These are phyloP conservation scores for Cercospora sesami DNA, from an alignment of 2,329 filamentous ascomycete genomes.

Conservation along the genomic window DNA sequence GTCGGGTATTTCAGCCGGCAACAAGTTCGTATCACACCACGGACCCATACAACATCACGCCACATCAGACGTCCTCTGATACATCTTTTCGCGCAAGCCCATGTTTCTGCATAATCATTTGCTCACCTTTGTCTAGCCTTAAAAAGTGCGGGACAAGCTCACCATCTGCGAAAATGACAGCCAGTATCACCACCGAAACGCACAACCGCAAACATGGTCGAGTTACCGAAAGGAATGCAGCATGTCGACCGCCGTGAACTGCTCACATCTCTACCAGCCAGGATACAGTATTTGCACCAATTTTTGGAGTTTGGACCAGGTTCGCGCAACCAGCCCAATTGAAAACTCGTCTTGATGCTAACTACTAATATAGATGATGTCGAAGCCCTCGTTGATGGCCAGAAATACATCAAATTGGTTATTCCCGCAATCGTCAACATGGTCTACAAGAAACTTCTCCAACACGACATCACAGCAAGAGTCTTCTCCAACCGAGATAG, in stretches of 20 bases:
- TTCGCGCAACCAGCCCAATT: neutral
- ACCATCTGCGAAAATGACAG: neutral
- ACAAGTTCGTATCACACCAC: neutral
- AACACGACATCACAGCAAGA: slow-evolving; percentile 78
- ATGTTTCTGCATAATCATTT: neutral
- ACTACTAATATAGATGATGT: neutral
- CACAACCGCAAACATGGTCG: neutral
- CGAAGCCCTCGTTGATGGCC: slow-evolving; percentile 66
- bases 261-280: neutral
- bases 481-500: slow-evolving; percentile 65
- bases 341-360: neutral
- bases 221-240: neutral
- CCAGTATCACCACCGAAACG: neutral
- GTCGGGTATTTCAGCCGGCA: neutral
- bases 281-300: neutral
- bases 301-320: neutral
- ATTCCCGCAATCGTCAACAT: slow-evolving; percentile 82
- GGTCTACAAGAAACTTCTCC: slow-evolving; percentile 77
- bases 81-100: neutral
- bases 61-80: neutral
- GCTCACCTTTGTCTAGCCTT: neutral
- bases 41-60: slow-evolving; percentile 2
- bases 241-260: neutral
- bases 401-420: slow-evolving; percentile 77
- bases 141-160: neutral